A percentile compares a stretch with the other conserved stretches of the same genome.
Evolutionary conservation across 2,329 filamentous ascomycete species (phyloP).

Genomic region (Colletotrichum limetticola): DNA sequence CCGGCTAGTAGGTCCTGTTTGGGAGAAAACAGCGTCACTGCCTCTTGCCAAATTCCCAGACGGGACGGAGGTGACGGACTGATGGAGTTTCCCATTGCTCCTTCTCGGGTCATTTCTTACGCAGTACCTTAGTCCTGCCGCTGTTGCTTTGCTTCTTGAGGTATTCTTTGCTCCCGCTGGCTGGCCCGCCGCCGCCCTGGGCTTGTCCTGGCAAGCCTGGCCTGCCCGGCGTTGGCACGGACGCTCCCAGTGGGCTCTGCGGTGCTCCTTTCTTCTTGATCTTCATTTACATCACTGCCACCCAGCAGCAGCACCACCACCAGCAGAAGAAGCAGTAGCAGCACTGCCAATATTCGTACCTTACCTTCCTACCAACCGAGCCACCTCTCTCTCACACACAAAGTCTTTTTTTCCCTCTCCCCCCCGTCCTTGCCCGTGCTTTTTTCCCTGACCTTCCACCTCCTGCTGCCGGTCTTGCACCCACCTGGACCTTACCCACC

Average conservation of each 20-base stretch:
- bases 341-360: neutral
- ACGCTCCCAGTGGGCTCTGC: constrained; percentile 27
- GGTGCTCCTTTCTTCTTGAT: constrained; percentile 35
- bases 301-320: neutral
- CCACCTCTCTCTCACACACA: constrained; percentile 24
- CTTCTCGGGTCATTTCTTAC: too few relatives aligned
- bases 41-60: constrained; percentile 5
- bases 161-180: neutral
- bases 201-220: constrained; percentile 1
- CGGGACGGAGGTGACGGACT: neutral
- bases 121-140: too few relatives aligned
- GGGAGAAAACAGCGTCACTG: constrained; percentile 31
- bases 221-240: constrained; percentile 30
- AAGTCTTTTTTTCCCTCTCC: constrained; percentile 14
- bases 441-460: constrained; percentile 19
- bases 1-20: constrained; percentile 28
- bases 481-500: neutral
- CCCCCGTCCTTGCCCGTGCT: neutral
- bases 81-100: neutral
- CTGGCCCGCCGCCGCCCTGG: neutral
- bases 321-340: neutral
- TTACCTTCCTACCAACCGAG: too few relatives aligned
- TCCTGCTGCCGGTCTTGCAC: neutral
- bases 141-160: neutral
- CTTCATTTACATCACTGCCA: constrained; percentile 35